Base-by-base conservation (phyloP, 2,329 filamentous ascomycete genomes). In the Curvularia sp. region DNA sequence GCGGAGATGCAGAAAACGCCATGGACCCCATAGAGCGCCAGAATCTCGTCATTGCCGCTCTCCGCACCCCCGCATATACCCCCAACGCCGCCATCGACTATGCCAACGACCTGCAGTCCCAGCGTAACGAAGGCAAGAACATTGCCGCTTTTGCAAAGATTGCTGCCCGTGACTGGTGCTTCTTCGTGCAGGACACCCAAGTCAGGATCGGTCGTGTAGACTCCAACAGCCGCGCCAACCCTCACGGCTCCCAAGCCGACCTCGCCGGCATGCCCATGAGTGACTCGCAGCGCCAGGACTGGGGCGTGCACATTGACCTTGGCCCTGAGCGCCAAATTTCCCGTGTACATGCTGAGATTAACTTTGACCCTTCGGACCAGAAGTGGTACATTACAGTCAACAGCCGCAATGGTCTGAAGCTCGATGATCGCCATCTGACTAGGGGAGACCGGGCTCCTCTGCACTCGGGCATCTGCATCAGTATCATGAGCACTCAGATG, bases 401-500 rank as follows among this genome's bases (percentile, higher is more conserved):
- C 73, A 95, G 95, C 20, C 90, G 95, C 66, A 99, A 99, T 75
- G 93, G 93, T 28, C 85, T 96, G 47, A 92, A 91, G 70, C 83
- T 98, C 22, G 92, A 99, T 75, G 91, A 92, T 60, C 79, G 80
- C 50, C 81, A 85, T 20, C 80, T 96, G 55, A 90, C 90, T 70
- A 84, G 88, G 51, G 89, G 89, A 12, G 80, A 84, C 39, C 84
- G 86, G 35, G 85, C 87, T 33, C 80, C 86, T 30, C 84, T 99
- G 26, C 86, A 87, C 42, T 97, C 93, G 69, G 95, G 95, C 57
- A 89, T 94, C 74, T 92, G 98, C 43, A 89, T 99, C 57, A 93
- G 97, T 72, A 91, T 98, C 72, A 90, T 90, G 68, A 91, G 91
- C 53, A 91, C 95, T 0, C 94, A 99, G 80, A 99, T 99, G 95